Base-by-base conservation (phyloP, 768 basidiomycete species). In the Holtermanniella nyarrowii region DNA sequence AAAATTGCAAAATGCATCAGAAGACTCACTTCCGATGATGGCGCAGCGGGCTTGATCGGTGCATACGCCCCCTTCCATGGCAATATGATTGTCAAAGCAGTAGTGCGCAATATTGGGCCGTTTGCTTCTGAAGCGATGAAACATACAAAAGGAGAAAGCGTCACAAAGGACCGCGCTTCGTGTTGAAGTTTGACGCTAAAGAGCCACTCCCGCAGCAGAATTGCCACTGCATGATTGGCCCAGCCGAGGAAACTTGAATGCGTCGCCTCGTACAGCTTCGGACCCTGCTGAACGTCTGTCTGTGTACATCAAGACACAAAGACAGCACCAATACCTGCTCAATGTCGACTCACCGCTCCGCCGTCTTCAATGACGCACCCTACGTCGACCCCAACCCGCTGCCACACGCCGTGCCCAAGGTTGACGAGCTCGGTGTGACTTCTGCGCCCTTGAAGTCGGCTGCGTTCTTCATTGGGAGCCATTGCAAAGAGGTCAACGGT, bases 401-500 rank as follows among this genome's bases (percentile, higher is more conserved):
- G 44, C 74, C 73, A 13, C 61, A 70, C 3, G 56, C 58, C 14
- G 62, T 83, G 21, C 89, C 91, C 26, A 82, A 81, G 65, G 87
- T 96, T 31, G 77, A 80, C 54, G 95, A 99, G 73, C 73, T 99
- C 42, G 93, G 91, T 40, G 78, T 76, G 42, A 88, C 88, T 0
- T 91, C 88, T 59, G 95, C 83, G 53, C 95, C 93, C 1, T 76
- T 97, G 65, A 96, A 97, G 77, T 87, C 85, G 61, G 89, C 93
- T 1, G 85, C 88, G 5, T 97, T 96, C 80, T 96, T 96, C 76
- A 82, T 99, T 70, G 95, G 89, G 24, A 84, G 86, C 31, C 80
- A 88, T 70, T 99, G 93, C 80, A 88, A 88, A 74, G 86, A 89
- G 52, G 93, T 82, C 75, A 97, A 93, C 75, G 93, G 93, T 96